Evolutionary conservation across 225 moss, liverwort and hornwort species (phyloP).

Genomic region (Asterella californica): DNA sequence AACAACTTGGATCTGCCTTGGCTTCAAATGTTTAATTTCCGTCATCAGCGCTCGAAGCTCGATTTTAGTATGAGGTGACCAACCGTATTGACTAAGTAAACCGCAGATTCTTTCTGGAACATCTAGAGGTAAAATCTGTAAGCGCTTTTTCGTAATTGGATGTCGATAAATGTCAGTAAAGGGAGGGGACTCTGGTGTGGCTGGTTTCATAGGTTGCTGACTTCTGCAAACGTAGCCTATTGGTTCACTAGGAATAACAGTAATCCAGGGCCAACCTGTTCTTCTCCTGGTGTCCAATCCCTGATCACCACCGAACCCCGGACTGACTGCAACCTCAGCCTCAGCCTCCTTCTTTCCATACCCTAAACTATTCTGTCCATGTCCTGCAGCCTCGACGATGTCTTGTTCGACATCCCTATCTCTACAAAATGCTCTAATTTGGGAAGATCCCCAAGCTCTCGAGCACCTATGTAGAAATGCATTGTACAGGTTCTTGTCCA

Average conservation of each 20-base stretch:
- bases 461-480: background rate
- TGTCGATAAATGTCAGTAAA: constrained; percentile 22
- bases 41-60: constrained; percentile 42
- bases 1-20: constrained; percentile 33
- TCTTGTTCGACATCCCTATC: constrained; percentile 9
- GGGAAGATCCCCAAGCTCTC: constrained; percentile 2
- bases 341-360: background rate
- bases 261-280: constrained; percentile 40
- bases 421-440: constrained; percentile 13
- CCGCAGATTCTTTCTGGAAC: constrained; percentile 24
- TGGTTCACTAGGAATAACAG: constrained; percentile 30
- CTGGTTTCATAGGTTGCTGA: background rate
- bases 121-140: constrained; percentile 17
- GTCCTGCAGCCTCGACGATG: background rate
- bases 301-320: background rate
- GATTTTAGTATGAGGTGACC: constrained; percentile 39
- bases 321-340: background rate
- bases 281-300: constrained; percentile 1
- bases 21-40: constrained; percentile 27
- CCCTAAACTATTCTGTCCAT: background rate
- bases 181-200: background rate
- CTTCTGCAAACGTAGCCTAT: background rate
- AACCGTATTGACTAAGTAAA: constrained; percentile 38
- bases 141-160: constrained; percentile 16
- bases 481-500: too few relatives aligned